Conservation (phyloP, 129 eudicot genomes). For the Dittrichia graveolens region DNA sequence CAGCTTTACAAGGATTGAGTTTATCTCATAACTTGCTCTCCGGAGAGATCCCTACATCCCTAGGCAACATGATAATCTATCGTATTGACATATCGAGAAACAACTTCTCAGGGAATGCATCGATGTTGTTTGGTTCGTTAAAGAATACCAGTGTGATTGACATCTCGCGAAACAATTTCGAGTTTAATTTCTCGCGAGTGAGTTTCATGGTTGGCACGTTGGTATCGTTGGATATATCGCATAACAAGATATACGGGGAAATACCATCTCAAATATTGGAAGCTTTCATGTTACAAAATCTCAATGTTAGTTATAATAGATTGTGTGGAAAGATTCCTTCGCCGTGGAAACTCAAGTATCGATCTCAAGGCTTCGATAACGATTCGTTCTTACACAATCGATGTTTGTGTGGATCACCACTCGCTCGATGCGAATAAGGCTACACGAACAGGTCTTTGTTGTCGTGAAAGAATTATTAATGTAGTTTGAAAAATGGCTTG, state of each 20-base stretch:
- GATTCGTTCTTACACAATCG: conserved; percentile 44
- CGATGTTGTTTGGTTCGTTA: conserved; percentile 49
- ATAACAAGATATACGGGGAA: conserved; percentile 49
- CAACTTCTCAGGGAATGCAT: conserved; percentile 54
- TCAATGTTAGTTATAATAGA: conserved; percentile 46
- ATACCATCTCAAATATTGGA: conserved; percentile 39
- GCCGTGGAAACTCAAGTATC: conserved; percentile 50
- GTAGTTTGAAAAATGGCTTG: neutral
- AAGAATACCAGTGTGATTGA: conserved; percentile 24
- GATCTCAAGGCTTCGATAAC: conserved; percentile 39
- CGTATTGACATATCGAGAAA: conserved; percentile 50
- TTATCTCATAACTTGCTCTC: conserved; percentile 59
- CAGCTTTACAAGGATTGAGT: conserved; percentile 3
- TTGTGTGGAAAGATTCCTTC: conserved; percentile 49
- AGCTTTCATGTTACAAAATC: conserved; percentile 18
- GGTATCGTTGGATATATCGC: conserved; percentile 37
- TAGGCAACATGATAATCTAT: conserved; percentile 36
- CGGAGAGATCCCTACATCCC: conserved; percentile 50
- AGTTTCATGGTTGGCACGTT: conserved; percentile 24
- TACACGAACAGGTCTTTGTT: neutral
- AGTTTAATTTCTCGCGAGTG: conserved; percentile 42
- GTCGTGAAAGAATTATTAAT: neutral
- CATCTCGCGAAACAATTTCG: conserved; percentile 46
- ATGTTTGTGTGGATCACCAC: conserved; percentile 54
- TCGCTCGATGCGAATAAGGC: conserved; percentile 39